These are phyloP conservation scores for Pyrus betulifolia DNA, from an alignment of 306 rosid species.

Conservation along the genomic window DNA sequence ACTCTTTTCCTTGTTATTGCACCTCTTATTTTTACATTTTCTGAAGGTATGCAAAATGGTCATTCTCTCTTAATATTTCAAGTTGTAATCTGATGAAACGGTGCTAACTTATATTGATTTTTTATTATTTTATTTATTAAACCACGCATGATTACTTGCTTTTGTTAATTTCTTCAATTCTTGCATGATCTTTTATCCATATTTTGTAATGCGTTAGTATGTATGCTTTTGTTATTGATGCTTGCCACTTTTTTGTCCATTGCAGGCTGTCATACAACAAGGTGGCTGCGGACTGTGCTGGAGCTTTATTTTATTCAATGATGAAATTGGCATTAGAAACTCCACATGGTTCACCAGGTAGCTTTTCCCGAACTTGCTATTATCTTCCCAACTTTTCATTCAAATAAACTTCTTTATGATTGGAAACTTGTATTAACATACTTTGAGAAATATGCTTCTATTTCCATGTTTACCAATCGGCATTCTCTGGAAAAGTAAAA, in stretches of 20 bases:
- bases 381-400: not conserved
- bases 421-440: not conserved
- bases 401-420: not conserved
- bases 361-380: constrained; percentile 19
- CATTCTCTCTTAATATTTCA: not conserved
- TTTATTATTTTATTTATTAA: not conserved
- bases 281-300: constrained; percentile 78
- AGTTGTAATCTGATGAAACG: not conserved
- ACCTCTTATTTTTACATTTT: not conserved
- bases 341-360: constrained; percentile 61
- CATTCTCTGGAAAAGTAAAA: not conserved
- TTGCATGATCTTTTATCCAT: not conserved
- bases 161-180: not conserved
- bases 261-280: constrained; percentile 81
- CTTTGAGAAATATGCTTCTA: not conserved
- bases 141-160: not conserved
- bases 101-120: not conserved
- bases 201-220: not conserved
- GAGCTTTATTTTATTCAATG: constrained; percentile 84
- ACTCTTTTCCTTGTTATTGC: not conserved
- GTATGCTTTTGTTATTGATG: constrained; percentile 7
- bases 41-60: not conserved
- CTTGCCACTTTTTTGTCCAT: constrained; percentile 6
- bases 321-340: constrained; percentile 60
- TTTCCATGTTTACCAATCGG: not conserved